Base-by-base conservation (phyloP, 2,329 filamentous ascomycete species). In the Hymenoscyphus occultus region DNA sequence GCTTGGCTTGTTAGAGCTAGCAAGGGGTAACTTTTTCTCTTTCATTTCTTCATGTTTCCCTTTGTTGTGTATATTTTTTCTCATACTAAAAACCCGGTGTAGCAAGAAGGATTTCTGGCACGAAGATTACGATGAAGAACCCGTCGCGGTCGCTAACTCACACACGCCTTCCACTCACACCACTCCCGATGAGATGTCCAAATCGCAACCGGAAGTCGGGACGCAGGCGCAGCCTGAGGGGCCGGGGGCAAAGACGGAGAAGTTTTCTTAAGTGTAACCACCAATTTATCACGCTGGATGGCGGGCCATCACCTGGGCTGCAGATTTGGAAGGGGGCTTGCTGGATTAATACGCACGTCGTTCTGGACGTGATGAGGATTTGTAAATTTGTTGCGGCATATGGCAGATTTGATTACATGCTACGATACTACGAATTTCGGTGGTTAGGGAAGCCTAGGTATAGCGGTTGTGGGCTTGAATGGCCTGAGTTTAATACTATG, bases 1-100 rank as follows among this genome's bases (percentile, higher is more conserved):
- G 85, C 84, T 0, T 96, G 91, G 91, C 73, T 92, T 63, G 78
- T 81, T 60, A 84, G 91, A 42, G 79, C 89, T 10, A 74, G 77
- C 0, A 78, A 79, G 48, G 91, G 91, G 65, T 65, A 63, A 28
- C 14, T 1, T 39, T 28, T 16, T 19, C 16, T 56, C 19, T 14
- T 35, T 45, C 35, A 5, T 22, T 13, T 40, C 16, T n/a, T 61
- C 19, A 35, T 35, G 35, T 39, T 54, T 35, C 35, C 6, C 2
- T 51, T 54, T 54, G 48, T 54, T 28, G 13, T 13, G 22, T 54
- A 54, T 22, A 28, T 28, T 13, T 54, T n/a, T 22, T 19, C 19
- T 22, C n/a, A 54, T 51, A 59, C 60, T 62, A 51, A 59, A 19
- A 59, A 19, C 32, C 28, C 16, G 13, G 19, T 22, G 40, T 19